phyloP scores from a whole-genome alignment of 345 rosid genomes.

The Acer campestre region DNA sequence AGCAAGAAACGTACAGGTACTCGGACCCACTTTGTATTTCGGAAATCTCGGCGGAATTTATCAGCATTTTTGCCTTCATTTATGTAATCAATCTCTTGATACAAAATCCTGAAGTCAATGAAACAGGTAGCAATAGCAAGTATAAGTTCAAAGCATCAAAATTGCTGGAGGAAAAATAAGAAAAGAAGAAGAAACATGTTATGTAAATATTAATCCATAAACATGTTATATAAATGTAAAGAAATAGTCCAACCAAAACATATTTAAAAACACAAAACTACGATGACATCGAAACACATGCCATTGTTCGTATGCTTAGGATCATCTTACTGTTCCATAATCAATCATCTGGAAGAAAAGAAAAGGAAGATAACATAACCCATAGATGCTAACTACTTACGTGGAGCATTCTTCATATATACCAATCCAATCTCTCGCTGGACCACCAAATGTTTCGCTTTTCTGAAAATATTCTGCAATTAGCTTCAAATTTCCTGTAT shows the following conservation, averaged over 20 bases:
- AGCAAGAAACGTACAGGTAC: conserved; percentile 73
- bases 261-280: not conserved
- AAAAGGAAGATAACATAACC: too few relatives aligned
- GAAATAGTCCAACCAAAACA: not conserved
- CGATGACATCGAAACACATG: not conserved
- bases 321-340: not conserved
- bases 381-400: conserved; percentile 44
- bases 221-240: not conserved
- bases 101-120: conserved; percentile 70
- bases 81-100: conserved; percentile 91
- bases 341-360: not conserved
- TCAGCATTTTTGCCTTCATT: conserved; percentile 97
- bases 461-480: conserved; percentile 90
- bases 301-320: not conserved
- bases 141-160: not conserved
- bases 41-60: conserved; percentile 83
- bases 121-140: conserved; percentile 3
- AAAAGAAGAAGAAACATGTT: not conserved
- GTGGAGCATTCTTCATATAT: conserved; percentile 83
- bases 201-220: not conserved
- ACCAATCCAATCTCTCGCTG: conserved; percentile 86
- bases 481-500: conserved; percentile 78
- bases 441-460: conserved; percentile 84
- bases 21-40: conserved; percentile 92
- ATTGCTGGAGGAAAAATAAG: not conserved